Evolutionary conservation across 306 rosid genomes (phyloP), one percentile per base, ranked within the genome.

Genomic region (Malus orientalis): DNA sequence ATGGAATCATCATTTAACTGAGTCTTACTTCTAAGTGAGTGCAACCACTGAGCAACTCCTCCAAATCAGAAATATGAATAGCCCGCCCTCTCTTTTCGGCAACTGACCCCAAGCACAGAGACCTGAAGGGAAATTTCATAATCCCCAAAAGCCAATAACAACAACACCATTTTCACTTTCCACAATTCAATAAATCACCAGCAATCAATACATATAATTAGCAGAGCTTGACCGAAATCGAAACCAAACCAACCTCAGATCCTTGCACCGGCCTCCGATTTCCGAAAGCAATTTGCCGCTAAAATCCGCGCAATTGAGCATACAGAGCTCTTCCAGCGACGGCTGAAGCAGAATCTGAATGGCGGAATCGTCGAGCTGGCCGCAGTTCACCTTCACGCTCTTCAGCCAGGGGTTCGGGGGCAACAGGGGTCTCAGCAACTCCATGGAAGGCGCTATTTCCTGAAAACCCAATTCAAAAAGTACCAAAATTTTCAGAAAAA

Each of bases 81-180:
- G 89, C 74, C 85, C 91, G 93, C 82, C 92, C 95, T 88, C 91
- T 83, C 44, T 85, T 90, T 64, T 87, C 96, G 0, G 97, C 97
- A 33, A 95, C 93, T 4, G 97, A 95, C 23, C 97, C 93, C 92
- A 95, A 84, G 82, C 86, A 92, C 76, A 95, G 97, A 79, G 91
- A 89, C 92, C 96, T 90, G 88, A 76, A 86, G 59, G 75, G 59
- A 74, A 67, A 14, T 49, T 49, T 74, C 62, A 79, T 70, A 77
- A 84, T 78, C 74, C 74, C 85, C 84, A 58, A 58, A 73, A 83
- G 54, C 81, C 62, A 60, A 87, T 72, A 80, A 81, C 77, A 66
- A 23, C 77, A 62, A 25, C 80, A 81, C 23, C 65, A 30, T 6
- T 44, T 53, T 74, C 70, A 74, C 69, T 29, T 58, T 73, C 45